Percentiles rank a stretch among this genome's conserved stretches.
These are phyloP conservation scores for Beauveria asiatica DNA, from an alignment of 2,329 filamentous ascomycete genomes.

Conservation along the genomic window DNA sequence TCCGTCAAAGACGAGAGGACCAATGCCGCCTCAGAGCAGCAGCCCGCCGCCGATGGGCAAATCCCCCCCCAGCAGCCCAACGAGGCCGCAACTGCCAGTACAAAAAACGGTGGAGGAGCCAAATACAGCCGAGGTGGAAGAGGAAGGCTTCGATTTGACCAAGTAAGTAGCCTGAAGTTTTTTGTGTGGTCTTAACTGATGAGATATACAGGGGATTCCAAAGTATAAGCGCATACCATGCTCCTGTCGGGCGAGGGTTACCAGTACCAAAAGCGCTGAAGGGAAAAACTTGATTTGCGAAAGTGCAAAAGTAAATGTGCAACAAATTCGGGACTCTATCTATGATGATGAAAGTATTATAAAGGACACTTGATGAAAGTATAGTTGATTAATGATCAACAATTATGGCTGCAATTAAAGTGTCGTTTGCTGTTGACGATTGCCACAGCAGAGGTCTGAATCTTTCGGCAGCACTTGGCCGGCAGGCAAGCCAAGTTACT, in stretches of 20 bases:
- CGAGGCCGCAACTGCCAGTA: conserved; percentile 28
- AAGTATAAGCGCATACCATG: conserved; percentile 55
- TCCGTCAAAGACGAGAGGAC: conserved; percentile 42
- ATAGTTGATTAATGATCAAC: too few species aligned
- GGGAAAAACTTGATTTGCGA: conserved; percentile 21
- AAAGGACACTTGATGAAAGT: too few species aligned
- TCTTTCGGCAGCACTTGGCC: background rate
- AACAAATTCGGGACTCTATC: background rate
- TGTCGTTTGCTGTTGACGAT: too few species aligned
- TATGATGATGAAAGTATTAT: background rate
- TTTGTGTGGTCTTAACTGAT: conserved; percentile 14
- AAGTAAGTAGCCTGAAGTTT: conserved; percentile 35
- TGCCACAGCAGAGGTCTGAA: background rate
- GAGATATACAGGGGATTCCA: conserved; percentile 47
- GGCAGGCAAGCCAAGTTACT: background rate
- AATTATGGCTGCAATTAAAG: too few species aligned
- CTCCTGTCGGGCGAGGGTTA: conserved; percentile 40
- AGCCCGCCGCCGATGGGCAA: conserved; percentile 45
- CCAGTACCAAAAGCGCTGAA: conserved; percentile 34
- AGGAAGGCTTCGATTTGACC: conserved; percentile 49
- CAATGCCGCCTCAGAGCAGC: conserved; percentile 44
- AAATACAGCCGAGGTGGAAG: conserved; percentile 24
- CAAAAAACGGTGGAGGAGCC: conserved; percentile 20
- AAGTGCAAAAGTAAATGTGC: too few species aligned
- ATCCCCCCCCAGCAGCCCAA: conserved; percentile 46